Base-by-base conservation (phyloP, 2,329 filamentous ascomycete species). In the Fusarium nematophilum region DNA sequence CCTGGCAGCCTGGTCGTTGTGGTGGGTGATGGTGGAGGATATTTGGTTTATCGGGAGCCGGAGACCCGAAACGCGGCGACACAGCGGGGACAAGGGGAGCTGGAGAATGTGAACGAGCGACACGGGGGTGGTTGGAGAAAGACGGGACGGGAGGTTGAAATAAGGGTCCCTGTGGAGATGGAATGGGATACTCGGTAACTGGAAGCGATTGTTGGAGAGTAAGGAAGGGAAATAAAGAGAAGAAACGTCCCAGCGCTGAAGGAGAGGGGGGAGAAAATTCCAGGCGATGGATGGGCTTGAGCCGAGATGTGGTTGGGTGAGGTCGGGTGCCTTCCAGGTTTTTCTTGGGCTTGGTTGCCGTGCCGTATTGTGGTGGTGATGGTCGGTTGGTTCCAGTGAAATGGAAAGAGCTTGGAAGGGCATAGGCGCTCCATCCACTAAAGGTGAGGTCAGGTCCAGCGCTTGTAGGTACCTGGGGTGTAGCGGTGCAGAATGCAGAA, bases 91-190 rank as follows among this genome's bases (percentile, higher is more conserved):
- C 54, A 53, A 47, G 52, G 60, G 29, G n/a, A 53, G 27, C 26
- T 26, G 37, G 42, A 31, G 45, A 46, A 40, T 40, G 61, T 57
- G 59, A 65, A 59, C 65, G 64, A 68, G 57, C 56, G 66, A 64
- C 64, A 57, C 47, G 55, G 57, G 61, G 66, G 56, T 62, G 59
- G 52, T 48, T 54, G 49, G 57, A 59, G 54, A 52, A 53, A 34
- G 50, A 53, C 48, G 38, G 50, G 37, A 43, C 10, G 17, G 18
- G 47, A 59, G 54, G 57, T 40, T 61, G 40, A 62, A 49, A 27
- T 38, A 34, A 44, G 39, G 39, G 45, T n/a, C 38, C 53, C 29
- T 34, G 47, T 40, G 55, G 62, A 50, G 46, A 57, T 57, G 53
- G 50, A 61, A 61, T 57, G 50, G 42, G 45, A 53, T 59, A 53